phyloP scores from a whole-genome alignment of 2,329 filamentous ascomycete species.

The Colletotrichum sp. region DNA sequence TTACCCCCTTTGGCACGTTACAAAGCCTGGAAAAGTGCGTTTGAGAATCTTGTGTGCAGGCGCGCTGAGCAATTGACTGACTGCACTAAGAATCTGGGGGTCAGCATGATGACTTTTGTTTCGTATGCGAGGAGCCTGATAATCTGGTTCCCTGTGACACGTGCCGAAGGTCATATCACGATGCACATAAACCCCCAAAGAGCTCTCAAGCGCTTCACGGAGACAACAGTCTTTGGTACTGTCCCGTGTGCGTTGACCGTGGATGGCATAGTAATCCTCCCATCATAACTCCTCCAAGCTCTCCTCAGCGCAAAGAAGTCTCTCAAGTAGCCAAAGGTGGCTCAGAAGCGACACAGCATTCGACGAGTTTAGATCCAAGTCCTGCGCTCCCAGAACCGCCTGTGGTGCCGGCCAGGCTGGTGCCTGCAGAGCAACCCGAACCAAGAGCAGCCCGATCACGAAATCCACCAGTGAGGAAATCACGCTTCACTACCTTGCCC shows the following conservation, averaged over 20 bases:
- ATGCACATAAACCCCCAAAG: background rate
- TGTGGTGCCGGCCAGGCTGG: background rate
- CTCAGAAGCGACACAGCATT: background rate
- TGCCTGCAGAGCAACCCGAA: background rate
- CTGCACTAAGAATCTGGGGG: background rate
- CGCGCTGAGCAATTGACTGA: background rate
- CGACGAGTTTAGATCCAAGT: background rate
- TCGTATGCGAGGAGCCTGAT: background rate
- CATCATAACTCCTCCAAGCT: background rate
- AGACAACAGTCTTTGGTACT: background rate
- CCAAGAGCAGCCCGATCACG: background rate
- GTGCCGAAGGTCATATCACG: background rate
- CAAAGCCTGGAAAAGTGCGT: background rate
- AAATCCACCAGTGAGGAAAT: background rate
- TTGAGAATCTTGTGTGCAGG: background rate
- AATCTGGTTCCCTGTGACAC: background rate
- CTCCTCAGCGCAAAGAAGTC: background rate
- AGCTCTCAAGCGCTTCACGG: background rate
- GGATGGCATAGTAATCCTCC: background rate
- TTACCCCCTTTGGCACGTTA: background rate
- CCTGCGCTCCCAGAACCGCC: background rate
- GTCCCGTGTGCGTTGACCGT: background rate
- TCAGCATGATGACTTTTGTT: fast-evolving
- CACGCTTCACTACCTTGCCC: background rate
- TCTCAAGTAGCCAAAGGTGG: background rate